Percentiles rank a stretch among this genome's conserved stretches.
These are phyloP conservation scores for Taphrina pruni DNA, from an alignment of 1,139 yeast species.

Conservation along the genomic window DNA sequence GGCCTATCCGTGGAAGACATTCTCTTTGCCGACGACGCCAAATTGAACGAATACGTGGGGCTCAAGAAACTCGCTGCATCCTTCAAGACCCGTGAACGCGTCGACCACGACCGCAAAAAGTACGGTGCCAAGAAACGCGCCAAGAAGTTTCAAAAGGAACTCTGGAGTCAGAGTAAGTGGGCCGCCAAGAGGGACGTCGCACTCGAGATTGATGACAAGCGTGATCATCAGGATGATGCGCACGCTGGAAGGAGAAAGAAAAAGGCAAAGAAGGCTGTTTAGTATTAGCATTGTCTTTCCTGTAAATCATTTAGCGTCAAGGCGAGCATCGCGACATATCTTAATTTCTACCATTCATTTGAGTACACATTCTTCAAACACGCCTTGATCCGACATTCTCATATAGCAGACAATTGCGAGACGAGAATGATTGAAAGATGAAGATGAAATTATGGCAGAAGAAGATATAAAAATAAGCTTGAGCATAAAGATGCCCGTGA, in stretches of 20 bases:
- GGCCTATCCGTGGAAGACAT: slow-evolving; percentile 89
- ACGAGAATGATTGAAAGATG: not conserved
- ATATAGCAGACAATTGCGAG: not conserved
- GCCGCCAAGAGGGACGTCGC: slow-evolving; percentile 1
- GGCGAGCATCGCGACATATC: slow-evolving; percentile 3
- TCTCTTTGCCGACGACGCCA: slow-evolving; percentile 83
- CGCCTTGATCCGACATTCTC: not conserved
- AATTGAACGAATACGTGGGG: slow-evolving; percentile 81
- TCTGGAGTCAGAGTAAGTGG: slow-evolving; percentile 48
- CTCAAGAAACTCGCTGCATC: slow-evolving; percentile 87
- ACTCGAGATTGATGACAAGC: not conserved
- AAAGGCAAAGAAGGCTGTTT: slow-evolving; percentile 15
- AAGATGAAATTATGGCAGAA: not conserved
- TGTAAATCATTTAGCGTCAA: not conserved
- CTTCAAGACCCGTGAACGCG: slow-evolving; percentile 75
- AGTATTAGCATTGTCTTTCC: not conserved
- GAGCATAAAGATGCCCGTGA: too few relatives aligned
- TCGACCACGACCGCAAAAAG: slow-evolving; percentile 80
- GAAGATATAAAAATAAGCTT: too few relatives aligned
- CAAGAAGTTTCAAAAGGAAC: slow-evolving; percentile 87
- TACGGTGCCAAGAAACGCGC: slow-evolving; percentile 80
- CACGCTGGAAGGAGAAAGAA: slow-evolving; percentile 8
- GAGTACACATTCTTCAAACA: too few relatives aligned
- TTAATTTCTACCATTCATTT: too few relatives aligned
- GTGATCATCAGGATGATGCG: not conserved